A percentile compares a stretch with the other conserved stretches of the same genome.
Conservation (phyloP, 2,329 filamentous ascomycete genomes). For the Trichophyton rubrum region DNA sequence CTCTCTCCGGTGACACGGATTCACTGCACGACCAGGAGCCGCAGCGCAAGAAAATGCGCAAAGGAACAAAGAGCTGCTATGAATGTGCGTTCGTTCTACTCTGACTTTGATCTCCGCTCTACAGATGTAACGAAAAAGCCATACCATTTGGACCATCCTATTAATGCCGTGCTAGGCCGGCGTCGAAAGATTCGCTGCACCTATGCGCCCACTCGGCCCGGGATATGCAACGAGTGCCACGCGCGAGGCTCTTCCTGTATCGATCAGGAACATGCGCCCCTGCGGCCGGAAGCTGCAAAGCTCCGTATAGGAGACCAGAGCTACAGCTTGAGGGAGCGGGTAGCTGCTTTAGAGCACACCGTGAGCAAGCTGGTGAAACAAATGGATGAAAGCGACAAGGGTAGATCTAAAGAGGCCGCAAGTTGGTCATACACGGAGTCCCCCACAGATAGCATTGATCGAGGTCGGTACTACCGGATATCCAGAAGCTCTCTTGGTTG, state of each 20-base stretch:
- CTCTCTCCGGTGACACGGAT: conserved; percentile 1
- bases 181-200: conserved; percentile 34
- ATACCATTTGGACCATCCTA: not conserved
- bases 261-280: conserved; percentile 27
- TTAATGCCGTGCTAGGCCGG: conserved; percentile 18
- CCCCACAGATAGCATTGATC: conserved; percentile 1
- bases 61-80: conserved; percentile 32
- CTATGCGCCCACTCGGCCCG: conserved; percentile 22
- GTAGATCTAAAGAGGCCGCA: not conserved
- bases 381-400: conserved; percentile 16
- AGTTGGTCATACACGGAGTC: not conserved
- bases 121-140: not conserved
- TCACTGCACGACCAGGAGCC: conserved; percentile 16
- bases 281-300: conserved; percentile 15
- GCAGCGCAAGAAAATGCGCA: conserved; percentile 33
- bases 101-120: not conserved
- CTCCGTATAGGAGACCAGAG: conserved; percentile 17
- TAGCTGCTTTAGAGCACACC: conserved; percentile 27
- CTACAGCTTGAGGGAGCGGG: conserved; percentile 29
- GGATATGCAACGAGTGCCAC: conserved; percentile 31
- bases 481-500: not conserved
- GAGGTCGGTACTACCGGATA: not conserved
- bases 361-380: conserved; percentile 25
- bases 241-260: conserved; percentile 28
- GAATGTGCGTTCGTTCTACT: conserved; percentile 24